A percentile compares a stretch with the other conserved stretches of the same genome.
These are phyloP conservation scores for Zoysia matrella DNA, from an alignment of 202 grass and related monocot genomes.

Conservation along the genomic window DNA sequence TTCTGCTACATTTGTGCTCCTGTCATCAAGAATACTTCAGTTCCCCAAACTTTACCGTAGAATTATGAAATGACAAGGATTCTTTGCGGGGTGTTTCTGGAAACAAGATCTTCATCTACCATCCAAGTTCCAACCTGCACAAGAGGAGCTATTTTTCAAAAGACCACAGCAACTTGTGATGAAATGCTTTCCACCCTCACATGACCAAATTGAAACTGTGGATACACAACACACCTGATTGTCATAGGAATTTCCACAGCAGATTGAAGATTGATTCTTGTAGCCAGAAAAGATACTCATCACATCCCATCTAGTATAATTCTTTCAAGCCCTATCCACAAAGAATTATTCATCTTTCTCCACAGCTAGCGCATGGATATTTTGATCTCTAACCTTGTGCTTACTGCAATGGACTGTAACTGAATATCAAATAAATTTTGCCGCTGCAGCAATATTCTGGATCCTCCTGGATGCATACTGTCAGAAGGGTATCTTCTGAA, in stretches of 20 bases:
- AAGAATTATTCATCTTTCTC: background rate
- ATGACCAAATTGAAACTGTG: background rate
- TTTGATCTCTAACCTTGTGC: background rate
- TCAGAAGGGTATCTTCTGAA: background rate
- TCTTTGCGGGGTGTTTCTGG: background rate
- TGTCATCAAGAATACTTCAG: background rate
- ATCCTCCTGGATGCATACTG: background rate
- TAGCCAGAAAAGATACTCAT: background rate
- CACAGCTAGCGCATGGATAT: background rate
- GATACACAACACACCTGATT: background rate
- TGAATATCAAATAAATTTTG: background rate
- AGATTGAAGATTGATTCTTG: background rate
- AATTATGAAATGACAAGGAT: background rate
- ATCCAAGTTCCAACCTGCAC: background rate
- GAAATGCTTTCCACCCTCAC: background rate
- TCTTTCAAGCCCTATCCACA: too few relatives aligned
- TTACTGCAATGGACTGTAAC: background rate
- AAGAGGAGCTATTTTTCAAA: background rate
- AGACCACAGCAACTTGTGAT: background rate
- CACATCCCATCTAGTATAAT: too few relatives aligned
- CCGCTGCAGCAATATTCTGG: background rate
- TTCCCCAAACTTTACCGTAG: background rate
- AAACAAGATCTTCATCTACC: conserved; percentile 5
- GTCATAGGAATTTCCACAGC: background rate
- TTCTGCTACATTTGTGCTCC: background rate